Percentiles rank a stretch among this genome's conserved stretches.
phyloP scores from a whole-genome alignment of 805 yeast genomes.

The Blastobotrys robertii region DNA sequence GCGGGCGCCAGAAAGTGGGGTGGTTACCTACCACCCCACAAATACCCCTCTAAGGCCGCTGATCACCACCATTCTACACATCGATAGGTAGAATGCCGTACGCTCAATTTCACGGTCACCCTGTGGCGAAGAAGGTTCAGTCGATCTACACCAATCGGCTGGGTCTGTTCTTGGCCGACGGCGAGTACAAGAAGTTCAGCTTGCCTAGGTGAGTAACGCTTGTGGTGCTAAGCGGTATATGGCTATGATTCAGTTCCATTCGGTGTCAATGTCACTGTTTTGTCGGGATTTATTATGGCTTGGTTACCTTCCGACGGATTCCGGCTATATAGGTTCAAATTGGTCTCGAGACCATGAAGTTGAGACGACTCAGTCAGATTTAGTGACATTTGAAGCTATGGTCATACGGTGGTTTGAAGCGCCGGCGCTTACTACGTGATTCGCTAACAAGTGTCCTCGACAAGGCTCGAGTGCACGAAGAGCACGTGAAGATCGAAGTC shows the following conservation, averaged over 20 bases:
- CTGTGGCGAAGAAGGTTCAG: constrained; percentile 71
- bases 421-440: too few relatives aligned
- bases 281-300: too few relatives aligned
- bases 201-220: constrained; percentile 48
- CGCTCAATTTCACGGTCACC: constrained; percentile 36
- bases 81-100: constrained; percentile 17
- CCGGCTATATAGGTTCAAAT: too few relatives aligned
- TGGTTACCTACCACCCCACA: not conserved
- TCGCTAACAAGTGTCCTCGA: not conserved
- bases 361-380: too few relatives aligned
- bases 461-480: constrained; percentile 8
- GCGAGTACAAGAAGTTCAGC: constrained; percentile 61
- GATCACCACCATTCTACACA: not conserved
- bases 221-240: not conserved
- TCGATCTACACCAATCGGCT: constrained; percentile 60
- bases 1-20: not conserved
- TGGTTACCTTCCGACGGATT: too few relatives aligned
- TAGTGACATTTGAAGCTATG: too few relatives aligned
- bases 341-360: too few relatives aligned
- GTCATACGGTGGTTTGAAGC: too few relatives aligned
- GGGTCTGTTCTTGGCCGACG: constrained; percentile 69
- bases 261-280: not conserved
- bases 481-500: constrained; percentile 43
- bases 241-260: too few relatives aligned
- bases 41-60: not conserved